Evolutionary conservation across 2,329 filamentous ascomycete genomes (phyloP).

Genomic region (Apiospora sp.): DNA sequence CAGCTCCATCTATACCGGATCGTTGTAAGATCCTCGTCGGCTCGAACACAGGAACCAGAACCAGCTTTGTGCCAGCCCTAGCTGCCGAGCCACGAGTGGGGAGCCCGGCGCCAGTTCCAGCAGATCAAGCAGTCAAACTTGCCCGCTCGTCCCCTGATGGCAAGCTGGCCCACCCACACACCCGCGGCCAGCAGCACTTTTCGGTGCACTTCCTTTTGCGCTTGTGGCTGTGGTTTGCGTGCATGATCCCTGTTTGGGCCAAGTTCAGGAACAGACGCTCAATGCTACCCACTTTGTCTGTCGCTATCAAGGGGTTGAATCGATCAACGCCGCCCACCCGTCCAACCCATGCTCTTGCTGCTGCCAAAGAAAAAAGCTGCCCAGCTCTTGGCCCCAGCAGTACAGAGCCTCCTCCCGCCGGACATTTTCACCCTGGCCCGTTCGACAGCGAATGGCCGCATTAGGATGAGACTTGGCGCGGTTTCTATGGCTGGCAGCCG

Average conservation of each 20-base stretch:
- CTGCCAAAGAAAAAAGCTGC: background rate
- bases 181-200: background rate
- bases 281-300: constrained; percentile 17
- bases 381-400: background rate
- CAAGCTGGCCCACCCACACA: constrained; percentile 4
- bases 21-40: constrained; percentile 20
- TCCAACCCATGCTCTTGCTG: background rate
- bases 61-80: background rate
- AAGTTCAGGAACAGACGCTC: constrained; percentile 25
- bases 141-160: constrained; percentile 1
- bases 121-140: constrained; percentile 4
- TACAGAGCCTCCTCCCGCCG: constrained; percentile 18
- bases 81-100: constrained; percentile 13
- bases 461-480: constrained; percentile 2
- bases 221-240: constrained; percentile 18
- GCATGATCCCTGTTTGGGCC: constrained; percentile 22
- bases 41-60: constrained; percentile 5
- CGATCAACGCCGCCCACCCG: constrained; percentile 2
- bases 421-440: constrained; percentile 12
- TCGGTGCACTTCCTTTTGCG: background rate
- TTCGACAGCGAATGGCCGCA: constrained; percentile 16
- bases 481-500: constrained; percentile 21
- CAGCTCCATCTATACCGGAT: constrained; percentile 19
- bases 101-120: constrained; percentile 9
- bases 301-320: constrained; percentile 16